phyloP scores from a whole-genome alignment of 148 eudicot species.

The Camellia lanceoleosa region DNA sequence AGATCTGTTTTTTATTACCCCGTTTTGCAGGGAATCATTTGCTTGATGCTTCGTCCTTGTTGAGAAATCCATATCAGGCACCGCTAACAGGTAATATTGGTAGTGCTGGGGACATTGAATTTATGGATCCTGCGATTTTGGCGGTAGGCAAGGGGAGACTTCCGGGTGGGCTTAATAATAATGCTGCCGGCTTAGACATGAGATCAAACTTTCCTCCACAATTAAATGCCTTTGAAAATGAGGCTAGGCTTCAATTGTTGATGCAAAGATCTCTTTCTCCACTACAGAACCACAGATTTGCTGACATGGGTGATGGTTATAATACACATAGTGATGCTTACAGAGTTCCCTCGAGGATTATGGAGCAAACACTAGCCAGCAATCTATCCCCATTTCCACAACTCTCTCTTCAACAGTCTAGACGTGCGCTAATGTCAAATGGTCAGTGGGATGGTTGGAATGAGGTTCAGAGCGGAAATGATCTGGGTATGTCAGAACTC shows the following conservation, averaged over 20 bases:
- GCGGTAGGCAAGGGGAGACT: conserved; percentile 91
- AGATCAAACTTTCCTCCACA: conserved; percentile 50
- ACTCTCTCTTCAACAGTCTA: conserved; percentile 48
- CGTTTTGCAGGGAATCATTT: conserved; percentile 58
- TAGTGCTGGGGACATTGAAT: conserved; percentile 63
- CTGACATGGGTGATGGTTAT: conserved; percentile 45
- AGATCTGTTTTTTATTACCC: conserved; percentile 2
- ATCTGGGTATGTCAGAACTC: conserved; percentile 49
- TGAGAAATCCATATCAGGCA: conserved; percentile 60
- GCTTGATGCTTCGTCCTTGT: conserved; percentile 45
- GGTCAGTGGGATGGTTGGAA: conserved; percentile 78
- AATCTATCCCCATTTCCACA: conserved; percentile 43
- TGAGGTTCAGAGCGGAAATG: conserved; percentile 40
- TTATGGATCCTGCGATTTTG: conserved; percentile 92
- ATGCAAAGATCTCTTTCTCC: conserved; percentile 62
- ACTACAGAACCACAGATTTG: conserved; percentile 56
- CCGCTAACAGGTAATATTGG: conserved; percentile 39
- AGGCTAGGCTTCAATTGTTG: conserved; percentile 56
- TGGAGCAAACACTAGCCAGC: conserved; percentile 48
- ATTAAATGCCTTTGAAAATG: conserved; percentile 53
- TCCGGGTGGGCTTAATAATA: conserved; percentile 51
- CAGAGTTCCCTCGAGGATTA: conserved; percentile 48
- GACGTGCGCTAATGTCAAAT: conserved; percentile 48
- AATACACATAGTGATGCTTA: conserved; percentile 42
- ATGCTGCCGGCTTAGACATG: conserved; percentile 46